Evolutionary conservation across 768 basidiomycete species (phyloP), one percentile per base, ranked within the genome.

Genomic region (Trametes maxima): DNA sequence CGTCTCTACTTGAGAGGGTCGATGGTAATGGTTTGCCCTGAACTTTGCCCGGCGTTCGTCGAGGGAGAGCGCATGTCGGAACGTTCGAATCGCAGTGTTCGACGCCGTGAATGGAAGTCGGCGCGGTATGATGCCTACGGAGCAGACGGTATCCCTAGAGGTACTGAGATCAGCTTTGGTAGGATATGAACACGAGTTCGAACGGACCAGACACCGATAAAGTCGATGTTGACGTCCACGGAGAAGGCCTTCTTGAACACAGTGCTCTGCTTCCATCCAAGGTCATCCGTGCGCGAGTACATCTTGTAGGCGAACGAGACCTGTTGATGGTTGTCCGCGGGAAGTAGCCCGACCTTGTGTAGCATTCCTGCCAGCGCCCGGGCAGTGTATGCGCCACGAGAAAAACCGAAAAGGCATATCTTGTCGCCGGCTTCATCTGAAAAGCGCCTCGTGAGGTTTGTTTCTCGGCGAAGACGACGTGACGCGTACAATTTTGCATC

Each of bases 401-500:
- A 91, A 72, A 92, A 92, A 0, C 90, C 92, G 69, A 93, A 92
- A 2, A 94, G 77, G 70, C 82, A 91, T 2, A 94, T 88, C 63
- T 84, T 87, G 72, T 93, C 90, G 0, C 86, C 87, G 17, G 80
- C 79, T 37, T 82, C 75, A 60, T 89, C 87, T 89, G 24, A 8
- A 48, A 50, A 28, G 28, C 21, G 12, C 33, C 50, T n/a, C 50
- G 57, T 19, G 21, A 22, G 22, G 40, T 4, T 36, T n/a, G 7
- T 2, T 2, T n/a, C 24, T 37, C 37, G 45, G 45, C 16, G 21
- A 21, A 33, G 14, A 13, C 17, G 43, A 42, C 19, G 16, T 19
- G 17, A n/a, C 35, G 72, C 81, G 25, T 65, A 84, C 85, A 91
- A 60, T 88, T 88, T 65, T 89, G 82, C 89, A 90, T 90, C 53